A percentile compares a stretch with the other conserved stretches of the same genome.
Evolutionary conservation across 768 basidiomycete species (phyloP).

Genomic region (Xerocomellus amylosporus): DNA sequence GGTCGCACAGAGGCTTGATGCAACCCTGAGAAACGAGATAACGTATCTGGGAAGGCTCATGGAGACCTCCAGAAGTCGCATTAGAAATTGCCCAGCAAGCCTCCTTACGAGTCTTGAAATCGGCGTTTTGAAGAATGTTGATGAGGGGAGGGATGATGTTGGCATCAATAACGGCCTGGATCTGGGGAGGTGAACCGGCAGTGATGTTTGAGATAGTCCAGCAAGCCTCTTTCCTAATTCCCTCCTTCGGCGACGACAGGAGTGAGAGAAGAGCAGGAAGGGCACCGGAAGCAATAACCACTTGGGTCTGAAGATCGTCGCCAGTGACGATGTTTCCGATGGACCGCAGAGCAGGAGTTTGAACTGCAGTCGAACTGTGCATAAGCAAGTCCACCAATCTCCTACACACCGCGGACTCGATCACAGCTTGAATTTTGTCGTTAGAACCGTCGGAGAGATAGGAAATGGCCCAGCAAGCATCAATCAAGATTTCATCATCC

Average conservation of each 20-base stretch:
- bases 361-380: slow-evolving; percentile 92
- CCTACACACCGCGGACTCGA: slow-evolving; percentile 96
- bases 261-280: slow-evolving; percentile 91
- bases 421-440: slow-evolving; percentile 99
- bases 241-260: slow-evolving; percentile 95
- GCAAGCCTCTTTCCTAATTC: slow-evolving; percentile 98
- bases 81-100: slow-evolving; percentile 99
- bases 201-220: slow-evolving; percentile 99
- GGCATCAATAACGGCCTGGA: slow-evolving; percentile 96
- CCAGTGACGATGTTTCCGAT: slow-evolving; percentile 99
- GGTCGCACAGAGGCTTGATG: slow-evolving; percentile 97
- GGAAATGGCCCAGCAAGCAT: slow-evolving; percentile 99
- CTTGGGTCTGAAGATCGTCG: slow-evolving; percentile 98
- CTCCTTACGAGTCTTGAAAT: slow-evolving; percentile 99
- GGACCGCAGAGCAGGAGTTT: slow-evolving; percentile 96
- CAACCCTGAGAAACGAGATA: slow-evolving; percentile 98
- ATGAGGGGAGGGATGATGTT: slow-evolving; percentile 98
- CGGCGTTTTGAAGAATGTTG: slow-evolving; percentile 95
- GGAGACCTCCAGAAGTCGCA: slow-evolving; percentile 95
- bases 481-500: slow-evolving; percentile 98
- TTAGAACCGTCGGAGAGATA: slow-evolving; percentile 98
- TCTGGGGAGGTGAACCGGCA: slow-evolving; percentile 94
- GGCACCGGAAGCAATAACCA: slow-evolving; percentile 96
- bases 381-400: slow-evolving; percentile 96
- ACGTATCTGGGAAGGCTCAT: slow-evolving; percentile 94